Conservation (phyloP, 1,284 basidiomycete species). For the Megacollybia platyphylla region DNA sequence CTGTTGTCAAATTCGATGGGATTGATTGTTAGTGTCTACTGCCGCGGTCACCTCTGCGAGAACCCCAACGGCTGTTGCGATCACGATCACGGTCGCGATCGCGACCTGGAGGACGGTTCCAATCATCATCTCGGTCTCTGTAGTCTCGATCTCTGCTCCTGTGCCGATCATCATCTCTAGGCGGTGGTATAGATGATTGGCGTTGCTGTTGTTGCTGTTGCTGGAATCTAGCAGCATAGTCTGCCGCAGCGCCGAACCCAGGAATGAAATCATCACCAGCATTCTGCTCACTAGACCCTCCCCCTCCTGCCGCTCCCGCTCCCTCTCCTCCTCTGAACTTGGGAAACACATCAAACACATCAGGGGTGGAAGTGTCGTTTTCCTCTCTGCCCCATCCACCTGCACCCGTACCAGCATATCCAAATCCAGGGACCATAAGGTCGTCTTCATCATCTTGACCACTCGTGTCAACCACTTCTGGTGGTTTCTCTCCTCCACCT, state of each 20-base stretch:
- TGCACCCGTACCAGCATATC: conserved; percentile 18
- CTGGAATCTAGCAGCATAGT: conserved; percentile 8
- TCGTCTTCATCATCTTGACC: conserved; percentile 69
- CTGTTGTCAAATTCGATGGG: not conserved
- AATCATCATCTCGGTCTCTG: conserved; percentile 8
- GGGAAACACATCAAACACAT: not conserved
- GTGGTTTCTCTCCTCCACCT: conserved; percentile 69
- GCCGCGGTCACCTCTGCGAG: not conserved
- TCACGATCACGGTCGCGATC: conserved; percentile 1
- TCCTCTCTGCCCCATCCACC: conserved; percentile 30
- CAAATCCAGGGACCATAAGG: conserved; percentile 58
- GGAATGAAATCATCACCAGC: conserved; percentile 38
- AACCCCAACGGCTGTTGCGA: conserved; percentile 7
- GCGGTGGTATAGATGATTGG: not conserved
- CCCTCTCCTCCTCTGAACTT: not conserved
- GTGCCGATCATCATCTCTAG: conserved; percentile 17
- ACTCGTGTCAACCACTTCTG: conserved; percentile 39
- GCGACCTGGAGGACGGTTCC: not conserved
- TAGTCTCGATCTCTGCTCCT: conserved; percentile 8
- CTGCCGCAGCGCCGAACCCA: conserved; percentile 24
- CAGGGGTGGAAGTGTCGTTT: conserved; percentile 10
- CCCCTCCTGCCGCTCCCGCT: conserved; percentile 10
- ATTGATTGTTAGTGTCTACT: not conserved
- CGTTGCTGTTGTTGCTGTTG: conserved; percentile 1
- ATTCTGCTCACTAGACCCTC: conserved; percentile 10